These are phyloP conservation scores for Cutaneotrichosporon sp. DNA, from an alignment of 1,284 basidiomycete species.

Conservation along the genomic window DNA sequence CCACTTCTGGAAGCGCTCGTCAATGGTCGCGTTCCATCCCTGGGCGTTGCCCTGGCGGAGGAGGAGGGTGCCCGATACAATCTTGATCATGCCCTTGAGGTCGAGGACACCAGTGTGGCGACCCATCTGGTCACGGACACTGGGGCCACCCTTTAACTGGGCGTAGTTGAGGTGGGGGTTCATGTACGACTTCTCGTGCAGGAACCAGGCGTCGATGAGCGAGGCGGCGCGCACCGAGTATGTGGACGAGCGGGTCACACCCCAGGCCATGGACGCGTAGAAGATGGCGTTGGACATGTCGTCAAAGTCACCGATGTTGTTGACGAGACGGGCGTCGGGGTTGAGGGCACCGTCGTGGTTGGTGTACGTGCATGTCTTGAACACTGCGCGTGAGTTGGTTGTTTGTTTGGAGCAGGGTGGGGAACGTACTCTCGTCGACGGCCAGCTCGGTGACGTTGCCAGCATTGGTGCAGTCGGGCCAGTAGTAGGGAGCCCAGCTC, in stretches of 20 bases:
- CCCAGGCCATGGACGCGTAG: slow-evolving; percentile 64
- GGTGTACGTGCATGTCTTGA: slow-evolving; percentile 17
- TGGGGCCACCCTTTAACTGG: slow-evolving; percentile 65
- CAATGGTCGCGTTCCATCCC: slow-evolving; percentile 26
- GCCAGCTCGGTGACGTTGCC: slow-evolving; percentile 31
- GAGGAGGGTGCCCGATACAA: slow-evolving; percentile 28
- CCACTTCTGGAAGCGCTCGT: slow-evolving; percentile 27
- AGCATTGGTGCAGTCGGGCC: slow-evolving; percentile 30
- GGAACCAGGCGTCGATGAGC: slow-evolving; percentile 54
- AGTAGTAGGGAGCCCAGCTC: slow-evolving; percentile 25
- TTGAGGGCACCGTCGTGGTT: slow-evolving; percentile 64
- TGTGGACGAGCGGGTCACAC: slow-evolving; percentile 54
- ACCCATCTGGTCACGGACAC: slow-evolving; percentile 18
- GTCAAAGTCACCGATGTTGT: slow-evolving; percentile 61
- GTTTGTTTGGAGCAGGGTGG: not conserved
- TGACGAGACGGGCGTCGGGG: slow-evolving; percentile 63
- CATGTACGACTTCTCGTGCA: slow-evolving; percentile 63
- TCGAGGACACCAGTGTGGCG: slow-evolving; percentile 35
- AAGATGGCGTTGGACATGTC: slow-evolving; percentile 63
- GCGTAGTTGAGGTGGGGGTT: slow-evolving; percentile 69
- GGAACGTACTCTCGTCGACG: slow-evolving; percentile 22
- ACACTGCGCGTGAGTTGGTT: slow-evolving; percentile 9
- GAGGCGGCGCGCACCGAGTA: slow-evolving; percentile 26
- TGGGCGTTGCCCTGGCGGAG: slow-evolving; percentile 25
- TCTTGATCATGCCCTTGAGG: slow-evolving; percentile 31